Evolutionary conservation across 768 basidiomycete species (phyloP), one percentile per base, ranked within the genome.

Genomic region (Pholiota conissans): DNA sequence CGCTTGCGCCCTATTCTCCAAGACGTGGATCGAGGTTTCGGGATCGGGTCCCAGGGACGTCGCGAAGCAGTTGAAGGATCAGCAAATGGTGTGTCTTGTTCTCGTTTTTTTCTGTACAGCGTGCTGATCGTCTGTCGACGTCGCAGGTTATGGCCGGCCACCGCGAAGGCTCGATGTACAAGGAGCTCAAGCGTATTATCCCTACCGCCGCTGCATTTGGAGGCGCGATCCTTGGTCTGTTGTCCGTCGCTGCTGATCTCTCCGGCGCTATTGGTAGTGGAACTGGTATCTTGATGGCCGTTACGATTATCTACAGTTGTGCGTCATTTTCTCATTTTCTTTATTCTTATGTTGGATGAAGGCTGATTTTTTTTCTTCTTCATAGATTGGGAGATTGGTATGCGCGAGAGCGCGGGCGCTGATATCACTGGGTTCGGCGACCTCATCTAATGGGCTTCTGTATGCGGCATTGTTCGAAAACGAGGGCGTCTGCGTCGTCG

Each of bases 11-110:
- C 80, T 98, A 63, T 99, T 98, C 81, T 95, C 93, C 69, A 98
- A 98, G 83, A 98, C 96, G 0, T 99, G 97, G 96, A 98, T 99
- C 62, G 96, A 98, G 66, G 93, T 98, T 30, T 98, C 95, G 2
- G 96, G 97, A 14, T 91, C 89, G 54, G 94, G 97, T 18, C 97
- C 96, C 10, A 77, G 97, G 46, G 96, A 99, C 65, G 87, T 99
- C 55, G 97, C 97, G 27, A 96, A 95, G 74, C 96, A 98, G 70
- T 85, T 98, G 69, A 98, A 98, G 79, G 97, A 98, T 63, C 96
- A 98, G 73, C 91, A 93, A 65, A 95, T 98, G 90, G 96, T 89
- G 34, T n/a, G 74, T 51, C 6, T 66, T 5, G 49, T 27, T n/a
- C 4, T 30, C 49, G 29, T 9, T 49, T 8, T 30, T 40, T 28